Evolutionary conservation across 2,329 filamentous ascomycete genomes (phyloP).

Genomic region (Arthroderma sp.): DNA sequence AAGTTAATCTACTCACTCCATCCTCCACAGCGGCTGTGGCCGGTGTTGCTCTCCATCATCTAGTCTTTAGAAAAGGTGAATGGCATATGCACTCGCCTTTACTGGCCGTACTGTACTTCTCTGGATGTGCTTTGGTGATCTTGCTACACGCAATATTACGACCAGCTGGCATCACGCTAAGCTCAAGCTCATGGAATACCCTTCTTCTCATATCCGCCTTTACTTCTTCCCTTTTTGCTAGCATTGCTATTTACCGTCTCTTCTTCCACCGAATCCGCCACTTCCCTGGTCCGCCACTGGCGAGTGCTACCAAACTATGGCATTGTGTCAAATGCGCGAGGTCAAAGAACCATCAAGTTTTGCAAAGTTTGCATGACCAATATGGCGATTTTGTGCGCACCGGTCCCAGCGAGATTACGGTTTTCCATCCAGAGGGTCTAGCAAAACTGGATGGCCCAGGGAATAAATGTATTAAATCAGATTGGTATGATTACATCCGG

Average conservation of each 20-base stretch:
- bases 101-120: neutral
- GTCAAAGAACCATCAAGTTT: neutral
- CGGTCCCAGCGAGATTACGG: neutral
- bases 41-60: neutral
- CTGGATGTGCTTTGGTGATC: neutral
- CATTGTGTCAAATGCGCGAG: neutral
- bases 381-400: slow-evolving; percentile 3
- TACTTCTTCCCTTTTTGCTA: neutral
- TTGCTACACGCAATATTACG: too few species aligned
- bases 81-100: neutral
- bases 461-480: slow-evolving; percentile 24
- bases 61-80: slow-evolving; percentile 1
- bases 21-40: neutral
- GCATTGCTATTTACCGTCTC: slow-evolving; percentile 1
- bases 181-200: neutral
- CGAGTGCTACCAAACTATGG: neutral
- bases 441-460: neutral
- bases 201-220: neutral
- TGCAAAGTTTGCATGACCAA: slow-evolving; percentile 1
- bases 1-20: neutral
- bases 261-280: slow-evolving; percentile 2
- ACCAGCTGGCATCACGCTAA: neutral
- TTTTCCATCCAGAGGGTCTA: neutral
- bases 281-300: neutral
- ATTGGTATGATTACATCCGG: slow-evolving; percentile 28